Base-by-base conservation (phyloP, 805 yeast species). In the Candida sithepensis region DNA sequence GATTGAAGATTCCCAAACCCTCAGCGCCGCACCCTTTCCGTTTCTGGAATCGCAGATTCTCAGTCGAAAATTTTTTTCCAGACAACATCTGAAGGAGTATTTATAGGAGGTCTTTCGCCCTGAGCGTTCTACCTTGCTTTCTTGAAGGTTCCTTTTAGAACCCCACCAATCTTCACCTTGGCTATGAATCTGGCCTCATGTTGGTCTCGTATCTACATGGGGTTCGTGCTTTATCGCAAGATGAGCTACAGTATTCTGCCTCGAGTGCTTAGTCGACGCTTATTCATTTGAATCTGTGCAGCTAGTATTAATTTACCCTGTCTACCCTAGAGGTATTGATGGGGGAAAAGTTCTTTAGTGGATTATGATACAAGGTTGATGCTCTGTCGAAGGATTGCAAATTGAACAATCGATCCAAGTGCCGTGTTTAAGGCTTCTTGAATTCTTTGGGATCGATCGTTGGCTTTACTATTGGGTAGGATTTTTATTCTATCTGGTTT, bases 381-480 rank as follows among this genome's bases (percentile, higher is more conserved):
- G 89, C 97, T 96, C 96, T 88, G 96, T 83, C 96, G 96, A 91
- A 96, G 83, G 91, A 85, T 85, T 86, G 85, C 69, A 87, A 76
- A 92, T 58, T 56, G 74, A 88, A 39, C 81, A 51, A 48, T 38
- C 41, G 44, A 44, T 12, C 14, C 16, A 38, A 40, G 48, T 43
- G 39, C 58, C 55, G 53, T 46, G 41, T 48, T 46, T 45, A 50
- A 57, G 58, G 54, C 79, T 76, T 64, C 75, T 81, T 78, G 85
- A 81, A 78, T 75, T 80, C 84, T 72, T 74, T 58, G 45, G n/a
- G 24, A 52, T 53, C 58, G 58, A 49, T 5, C 21, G 44, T n/a
- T 43, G 21, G 10, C 21, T 20, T n/a, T 9, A 9, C 20, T 18
- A 24, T 37, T 20, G 18, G 39, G 14, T 66, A 64, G 53, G 60